Evolutionary conservation across 176 grass and related monocot genomes (phyloP).

Genomic region (Cymbopogon citratus): DNA sequence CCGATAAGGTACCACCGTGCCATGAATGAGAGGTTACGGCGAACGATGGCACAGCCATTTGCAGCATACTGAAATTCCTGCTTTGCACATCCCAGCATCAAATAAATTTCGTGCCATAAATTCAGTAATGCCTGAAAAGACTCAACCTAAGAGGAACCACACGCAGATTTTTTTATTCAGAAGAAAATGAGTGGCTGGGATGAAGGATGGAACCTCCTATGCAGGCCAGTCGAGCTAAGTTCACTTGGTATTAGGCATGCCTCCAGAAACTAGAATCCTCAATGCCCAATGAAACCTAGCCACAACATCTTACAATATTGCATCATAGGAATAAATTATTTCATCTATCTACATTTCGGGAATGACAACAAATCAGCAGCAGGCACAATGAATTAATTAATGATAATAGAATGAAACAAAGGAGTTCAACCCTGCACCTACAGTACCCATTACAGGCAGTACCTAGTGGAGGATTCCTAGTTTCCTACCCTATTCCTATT

Average conservation of each 20-base stretch:
- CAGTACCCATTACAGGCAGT: not conserved
- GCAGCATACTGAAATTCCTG: slow-evolving; percentile 9
- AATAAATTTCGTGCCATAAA: not conserved
- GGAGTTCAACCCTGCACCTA: too few species aligned
- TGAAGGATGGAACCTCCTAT: not conserved
- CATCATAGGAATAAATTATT: not conserved
- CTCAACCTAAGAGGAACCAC: not conserved
- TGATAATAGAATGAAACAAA: too few species aligned
- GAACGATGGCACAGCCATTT: slow-evolving; percentile 17
- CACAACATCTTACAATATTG: not conserved
- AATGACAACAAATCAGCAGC: too few species aligned
- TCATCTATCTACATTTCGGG: not conserved
- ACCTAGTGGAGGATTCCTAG: not conserved
- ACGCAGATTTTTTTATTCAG: not conserved
- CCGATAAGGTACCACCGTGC: not conserved
- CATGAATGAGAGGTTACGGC: not conserved
- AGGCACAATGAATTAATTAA: too few species aligned
- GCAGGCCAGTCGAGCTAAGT: not conserved
- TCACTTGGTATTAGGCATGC: not conserved
- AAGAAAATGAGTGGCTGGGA: not conserved
- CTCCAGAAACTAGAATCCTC: not conserved
- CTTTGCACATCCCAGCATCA: not conserved
- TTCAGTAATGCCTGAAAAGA: not conserved
- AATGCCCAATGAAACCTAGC: too few species aligned
- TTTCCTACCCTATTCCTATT: not conserved